Evolutionary conservation across 257 asterid species (phyloP), one percentile per base, ranked within the genome.

Genomic region (Solanum lignicaule): DNA sequence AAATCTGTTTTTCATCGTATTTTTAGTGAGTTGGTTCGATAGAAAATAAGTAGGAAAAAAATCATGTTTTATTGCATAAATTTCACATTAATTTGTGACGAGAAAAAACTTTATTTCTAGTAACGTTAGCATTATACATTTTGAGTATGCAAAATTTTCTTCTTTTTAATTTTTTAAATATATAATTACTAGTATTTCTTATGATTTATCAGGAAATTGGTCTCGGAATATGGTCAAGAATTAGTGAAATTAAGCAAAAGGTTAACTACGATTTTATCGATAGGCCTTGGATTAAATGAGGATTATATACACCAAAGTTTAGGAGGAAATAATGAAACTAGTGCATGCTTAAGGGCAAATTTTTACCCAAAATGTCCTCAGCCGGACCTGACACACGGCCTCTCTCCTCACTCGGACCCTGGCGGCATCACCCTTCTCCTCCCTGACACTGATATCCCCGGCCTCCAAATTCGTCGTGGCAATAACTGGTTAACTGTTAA

Each of bases 341-440:
- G 95, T 48, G 95, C 95, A 91, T 94, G 97, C 92, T 88, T 93
- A 89, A 93, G 98, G 90, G 90, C 84, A 5, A 96, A 93, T 84
- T 95, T 90, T 88, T 96, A 95, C 92, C 99, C 98, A 48, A 95
- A 93, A 86, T 96, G 99, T 91, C 99, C 99, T 62, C 97, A 95
- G 62, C 99, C 99, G 16, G 96, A 96, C 73, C 97, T 95, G 46
- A 93, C 99, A 1, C 88, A 94, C 32, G 99, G 99, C 46, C 95
- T 96, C 36, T 94, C 98, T 0, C 58, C 98, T 23, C 99, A 96
- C 68, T 95, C 99, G 8, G 99, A 96, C 58, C 98, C 98, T 12
- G 99, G 98, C 7, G 97, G 95, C 7, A 86, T 96, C 90, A 96
- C 99, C 88, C 88, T 95, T 72, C 94, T 96, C 83, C 95, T 90